Base-by-base conservation (phyloP, 768 basidiomycete genomes). In the Kwoniella mangroviensis region DNA sequence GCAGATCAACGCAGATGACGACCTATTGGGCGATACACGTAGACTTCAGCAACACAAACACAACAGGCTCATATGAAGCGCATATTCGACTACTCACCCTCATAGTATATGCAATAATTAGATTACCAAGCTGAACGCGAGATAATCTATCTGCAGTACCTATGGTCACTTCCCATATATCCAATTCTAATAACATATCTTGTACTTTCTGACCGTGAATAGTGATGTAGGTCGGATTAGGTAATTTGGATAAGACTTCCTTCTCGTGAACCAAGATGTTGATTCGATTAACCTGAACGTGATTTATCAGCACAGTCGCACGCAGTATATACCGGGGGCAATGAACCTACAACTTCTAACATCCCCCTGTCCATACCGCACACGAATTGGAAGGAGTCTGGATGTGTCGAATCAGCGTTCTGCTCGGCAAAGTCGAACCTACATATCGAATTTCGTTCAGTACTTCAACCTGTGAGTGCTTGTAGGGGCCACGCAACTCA, bases 211-310 rank as follows among this genome's bases (percentile, higher is more conserved):
- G 63, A 11, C 22, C 17, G 52, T 70, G 68, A 24, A 28, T 60
- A 2, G 56, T 45, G 21, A 57, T 41, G 43, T 69, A 63, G 2
- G 58, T 42, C 3, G 3, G 58, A 24, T 70, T 65, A 19, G 40
- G 21, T 21, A 70, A 40, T 17, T 22, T 53, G 19, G 51, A 42
- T 6, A 73, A 57, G 10, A 64, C 15, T 26, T 26, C 34, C 12
- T 49, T 53, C 43, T 73, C 72, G 49, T 73, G 26, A 9, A 69
- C 68, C 10, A 73, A 61, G 6, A 69, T 69, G 24, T 73, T 73
- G 53, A 73, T 60, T 4, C 72, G 72, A 53, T 73, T 73, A 45
- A 63, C 42, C 71, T 73, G 24, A 40, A 52, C 26, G 15, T 17
- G 11, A 13, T 10, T n/a, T 12, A 19, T 43, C n/a, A 54, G 22